Base-by-base conservation (phyloP, 352 stramenopile genomes). In the Globisporangium echinulatum region DNA sequence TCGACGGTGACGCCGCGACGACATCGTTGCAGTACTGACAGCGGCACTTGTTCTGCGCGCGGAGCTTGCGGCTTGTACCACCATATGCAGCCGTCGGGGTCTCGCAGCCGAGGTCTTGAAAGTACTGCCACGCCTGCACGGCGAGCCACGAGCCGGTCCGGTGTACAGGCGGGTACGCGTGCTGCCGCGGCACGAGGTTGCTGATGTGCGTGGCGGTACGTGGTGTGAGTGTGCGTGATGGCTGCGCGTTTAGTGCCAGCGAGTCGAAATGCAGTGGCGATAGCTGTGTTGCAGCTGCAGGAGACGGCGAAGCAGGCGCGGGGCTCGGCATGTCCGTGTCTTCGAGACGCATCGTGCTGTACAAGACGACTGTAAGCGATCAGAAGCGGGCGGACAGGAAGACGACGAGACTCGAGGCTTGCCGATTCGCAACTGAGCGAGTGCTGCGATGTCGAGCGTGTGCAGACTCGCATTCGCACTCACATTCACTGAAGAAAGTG, bases 1-100 rank as follows among this genome's bases (percentile, higher is more conserved):
- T 54, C 7, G 19, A 33, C 1, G 62, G 62, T 14, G 58, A 38
- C 13, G 58, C 58, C 1, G 15, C 37, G 13, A 59, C 39, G 14
- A 54, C 11, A 15, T 36, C 9, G 38, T 59, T 48, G 40, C 62
- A 67, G 37, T 59, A 67, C 14, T 66, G 11, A 42, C 62, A 67
- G 10, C 57, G 36, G 14, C 61, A 58, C 52, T 58, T 56, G 36
- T 40, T 36, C 47, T 52, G 25, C 13, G 39, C 7, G 6, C 42
- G 54, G n/a, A 65, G 40, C 7, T n/a, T 15, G 17, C 46, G 48
- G 13, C 59, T 54, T 38, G 49, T 40, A 6, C 42, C 49, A 13
- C 57, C 57, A 56, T 33, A 33, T 33, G 38, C 25, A 14, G 49
- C 25, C 2, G 14, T 56, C 13, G 33, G 43, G 17, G 14, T 62